Base-by-base conservation (phyloP, 2,329 filamentous ascomycete genomes). In the Hypoxylon sp. region DNA sequence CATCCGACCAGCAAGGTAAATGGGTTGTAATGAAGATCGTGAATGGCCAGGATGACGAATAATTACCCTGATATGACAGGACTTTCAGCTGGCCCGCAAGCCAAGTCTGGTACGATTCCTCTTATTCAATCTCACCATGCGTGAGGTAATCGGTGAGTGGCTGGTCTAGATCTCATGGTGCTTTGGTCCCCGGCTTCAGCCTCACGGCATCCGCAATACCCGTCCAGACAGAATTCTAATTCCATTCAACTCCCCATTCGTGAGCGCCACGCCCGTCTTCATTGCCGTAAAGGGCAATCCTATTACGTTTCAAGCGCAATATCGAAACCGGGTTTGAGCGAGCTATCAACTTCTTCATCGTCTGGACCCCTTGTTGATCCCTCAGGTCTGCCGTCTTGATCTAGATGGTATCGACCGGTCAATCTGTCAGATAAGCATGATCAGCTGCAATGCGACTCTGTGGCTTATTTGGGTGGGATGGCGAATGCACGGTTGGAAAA, bases 381-480 rank as follows among this genome's bases (percentile, higher is more conserved):
- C 50, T 32, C 7, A 38, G n/a, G 29, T 15, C 27, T 23, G 23
- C 25, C 29, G 43, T 15, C 13, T 31, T 37, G 30, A 56, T 57
- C 49, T 49, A 52, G 41, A 46, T 38, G 30, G n/a, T 34, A n/a
- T 44, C 23, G 31, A 45, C 45, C 46, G 52, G 46, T 27, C n/a
- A 46, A 47, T 41, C 49, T 53, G 26, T 37, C 29, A 38, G 36
- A 30, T 20, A 26, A 41, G 29, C 32, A 44, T 12, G 51, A 42
- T 57, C 46, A 57, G 52, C 49, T 46, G 56, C 49, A 51, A 54
- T 57, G 35, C 38, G 31, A 59, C 56, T 38, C 35, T 57, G 56
- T 59, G 56, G 53, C 52, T 50, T 46, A 30, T n/a, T n/a, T n/a
- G n/a, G n/a, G n/a, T n/a, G 17, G 12, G 21, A 20, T 27, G 17